A percentile compares a stretch with the other conserved stretches of the same genome.
Evolutionary conservation across 2,329 filamentous ascomycete genomes (phyloP).

Genomic region (Venturia carpophila): DNA sequence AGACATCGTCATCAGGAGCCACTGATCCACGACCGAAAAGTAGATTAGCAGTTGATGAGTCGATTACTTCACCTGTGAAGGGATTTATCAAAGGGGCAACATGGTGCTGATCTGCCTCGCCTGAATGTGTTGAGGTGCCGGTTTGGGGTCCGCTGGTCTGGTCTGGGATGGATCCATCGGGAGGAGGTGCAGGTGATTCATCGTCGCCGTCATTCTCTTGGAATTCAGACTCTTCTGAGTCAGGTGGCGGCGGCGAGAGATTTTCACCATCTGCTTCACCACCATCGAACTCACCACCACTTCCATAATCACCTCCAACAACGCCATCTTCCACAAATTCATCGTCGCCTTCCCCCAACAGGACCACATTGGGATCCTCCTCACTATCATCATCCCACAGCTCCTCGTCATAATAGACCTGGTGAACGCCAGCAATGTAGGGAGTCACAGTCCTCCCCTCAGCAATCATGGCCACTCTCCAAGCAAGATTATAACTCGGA

Average conservation of each 20-base stretch:
- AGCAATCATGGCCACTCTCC: background rate
- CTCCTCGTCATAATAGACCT: background rate
- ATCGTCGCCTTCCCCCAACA: background rate
- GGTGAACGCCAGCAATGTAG: background rate
- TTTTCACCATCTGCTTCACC: background rate
- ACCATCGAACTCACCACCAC: background rate
- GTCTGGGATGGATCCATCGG: no score
- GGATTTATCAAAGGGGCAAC: background rate
- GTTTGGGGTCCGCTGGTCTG: no score
- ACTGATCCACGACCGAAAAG: background rate
- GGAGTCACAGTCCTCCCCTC: background rate
- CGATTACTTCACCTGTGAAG: background rate
- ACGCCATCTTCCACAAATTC: background rate
- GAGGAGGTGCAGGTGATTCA: background rate
- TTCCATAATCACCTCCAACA: background rate
- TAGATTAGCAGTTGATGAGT: background rate
- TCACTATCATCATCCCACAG: constrained; percentile 2
- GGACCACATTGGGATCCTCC: background rate
- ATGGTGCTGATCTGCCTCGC: background rate
- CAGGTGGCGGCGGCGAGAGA: background rate
- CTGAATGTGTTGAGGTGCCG: background rate
- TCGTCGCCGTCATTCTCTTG: background rate
- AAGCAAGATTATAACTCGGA: background rate
- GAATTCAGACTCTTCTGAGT: background rate
- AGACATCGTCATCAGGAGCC: background rate